These are phyloP conservation scores for Vitis rupestris DNA, from an alignment of 164 flowering plant species.

Conservation along the genomic window DNA sequence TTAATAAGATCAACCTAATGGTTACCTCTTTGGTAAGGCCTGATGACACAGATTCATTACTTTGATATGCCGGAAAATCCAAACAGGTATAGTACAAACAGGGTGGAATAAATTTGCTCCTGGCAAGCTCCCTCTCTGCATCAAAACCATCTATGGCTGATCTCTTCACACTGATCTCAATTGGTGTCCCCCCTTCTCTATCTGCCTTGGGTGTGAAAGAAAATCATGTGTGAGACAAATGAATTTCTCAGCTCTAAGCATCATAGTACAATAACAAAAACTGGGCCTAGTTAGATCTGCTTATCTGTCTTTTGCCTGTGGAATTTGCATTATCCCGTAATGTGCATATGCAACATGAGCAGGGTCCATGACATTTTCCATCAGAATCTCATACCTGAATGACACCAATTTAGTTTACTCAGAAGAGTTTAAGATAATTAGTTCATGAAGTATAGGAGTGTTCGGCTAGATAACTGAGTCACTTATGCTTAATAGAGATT, in stretches of 20 bases:
- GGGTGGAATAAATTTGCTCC: slow-evolving; percentile 56
- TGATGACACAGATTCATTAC: slow-evolving; percentile 33
- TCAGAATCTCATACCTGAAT: slow-evolving; percentile 83
- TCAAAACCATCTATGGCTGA: slow-evolving; percentile 49
- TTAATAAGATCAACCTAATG: too few relatives aligned
- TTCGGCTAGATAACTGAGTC: neutral
- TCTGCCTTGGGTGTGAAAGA: slow-evolving; percentile 55
- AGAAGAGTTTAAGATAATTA: neutral
- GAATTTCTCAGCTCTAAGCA: neutral
- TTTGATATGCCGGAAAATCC: slow-evolving; percentile 12
- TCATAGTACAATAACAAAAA: neutral
- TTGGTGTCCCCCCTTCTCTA: slow-evolving; percentile 82
- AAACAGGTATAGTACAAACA: slow-evolving; percentile 43
- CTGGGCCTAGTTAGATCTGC: slow-evolving; percentile 12
- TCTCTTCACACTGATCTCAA: slow-evolving; percentile 48
- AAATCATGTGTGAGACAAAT: slow-evolving; percentile 13
- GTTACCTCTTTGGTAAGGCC: slow-evolving; percentile 33
- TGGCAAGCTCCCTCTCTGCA: slow-evolving; percentile 44
- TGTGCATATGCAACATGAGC: slow-evolving; percentile 94
- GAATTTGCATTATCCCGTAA: slow-evolving; percentile 60
- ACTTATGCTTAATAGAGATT: too few relatives aligned
- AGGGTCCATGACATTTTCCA: slow-evolving; percentile 95
- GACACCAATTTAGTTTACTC: slow-evolving; percentile 2
- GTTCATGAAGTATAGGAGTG: too few relatives aligned
- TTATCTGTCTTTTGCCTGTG: slow-evolving; percentile 41